These are phyloP conservation scores for Sugiyamaella novakii DNA, from an alignment of 1,139 yeast genomes.

Conservation along the genomic window DNA sequence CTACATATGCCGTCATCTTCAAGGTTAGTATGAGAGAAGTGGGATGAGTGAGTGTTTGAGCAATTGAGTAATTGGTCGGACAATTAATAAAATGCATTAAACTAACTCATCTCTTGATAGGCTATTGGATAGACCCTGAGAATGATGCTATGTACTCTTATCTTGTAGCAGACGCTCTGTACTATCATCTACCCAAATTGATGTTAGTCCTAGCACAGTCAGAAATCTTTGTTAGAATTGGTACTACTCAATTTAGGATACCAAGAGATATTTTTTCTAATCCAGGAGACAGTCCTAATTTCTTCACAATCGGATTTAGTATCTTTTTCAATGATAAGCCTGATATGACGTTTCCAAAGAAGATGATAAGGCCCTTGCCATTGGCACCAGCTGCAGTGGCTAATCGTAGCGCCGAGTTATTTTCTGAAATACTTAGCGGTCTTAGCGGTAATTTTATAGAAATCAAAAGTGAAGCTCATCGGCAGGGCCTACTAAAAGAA, in stretches of 20 bases:
- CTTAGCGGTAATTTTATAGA: slow-evolving; percentile 57
- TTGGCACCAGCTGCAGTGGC: slow-evolving; percentile 57
- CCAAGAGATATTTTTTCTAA: slow-evolving; percentile 55
- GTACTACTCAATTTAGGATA: slow-evolving; percentile 61
- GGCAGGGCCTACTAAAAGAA: slow-evolving; percentile 61
- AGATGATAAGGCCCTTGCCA: slow-evolving; percentile 76
- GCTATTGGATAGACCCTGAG: slow-evolving; percentile 59
- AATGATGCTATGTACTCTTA: slow-evolving; percentile 63
- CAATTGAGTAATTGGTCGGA: not conserved
- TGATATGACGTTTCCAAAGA: slow-evolving; percentile 39
- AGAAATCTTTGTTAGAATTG: slow-evolving; percentile 63
- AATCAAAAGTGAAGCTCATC: slow-evolving; percentile 54
- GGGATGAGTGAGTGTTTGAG: not conserved
- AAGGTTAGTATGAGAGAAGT: slow-evolving; percentile 35
- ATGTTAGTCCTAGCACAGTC: slow-evolving; percentile 53
- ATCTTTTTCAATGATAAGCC: slow-evolving; percentile 53
- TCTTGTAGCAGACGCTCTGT: slow-evolving; percentile 71
- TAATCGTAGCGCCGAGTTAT: slow-evolving; percentile 58
- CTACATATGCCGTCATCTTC: slow-evolving; percentile 68
- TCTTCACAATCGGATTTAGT: slow-evolving; percentile 63
- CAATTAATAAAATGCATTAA: not conserved
- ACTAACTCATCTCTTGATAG: slow-evolving; percentile 23
- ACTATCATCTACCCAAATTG: slow-evolving; percentile 65
- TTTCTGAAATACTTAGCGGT: slow-evolving; percentile 59
- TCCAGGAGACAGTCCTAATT: slow-evolving; percentile 77